Conservation (phyloP, 2,329 filamentous ascomycete genomes). For the Lasiodiplodia hormozganensis region DNA sequence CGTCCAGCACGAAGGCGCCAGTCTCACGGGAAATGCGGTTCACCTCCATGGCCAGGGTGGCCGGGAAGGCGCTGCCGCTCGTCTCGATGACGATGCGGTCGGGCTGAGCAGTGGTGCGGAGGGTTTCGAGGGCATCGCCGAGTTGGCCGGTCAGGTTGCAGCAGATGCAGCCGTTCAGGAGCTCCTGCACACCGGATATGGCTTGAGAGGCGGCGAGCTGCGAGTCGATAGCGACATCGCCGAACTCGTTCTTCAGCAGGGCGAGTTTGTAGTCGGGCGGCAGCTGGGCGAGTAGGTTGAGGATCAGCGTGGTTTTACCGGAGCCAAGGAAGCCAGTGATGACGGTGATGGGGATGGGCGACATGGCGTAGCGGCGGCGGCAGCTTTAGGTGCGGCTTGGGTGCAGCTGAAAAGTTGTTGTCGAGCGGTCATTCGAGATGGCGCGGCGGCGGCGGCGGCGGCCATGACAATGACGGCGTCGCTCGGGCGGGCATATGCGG, state of each 20-base stretch:
- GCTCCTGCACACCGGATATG: constrained; percentile 88
- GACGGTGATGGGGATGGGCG: constrained; percentile 86
- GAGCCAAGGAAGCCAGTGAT: constrained; percentile 95
- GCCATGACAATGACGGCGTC: neutral
- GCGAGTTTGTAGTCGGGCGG: constrained; percentile 87
- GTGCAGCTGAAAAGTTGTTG: constrained; percentile 23
- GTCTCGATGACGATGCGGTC: constrained; percentile 96
- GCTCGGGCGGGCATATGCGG: neutral
- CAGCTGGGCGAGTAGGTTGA: constrained; percentile 92
- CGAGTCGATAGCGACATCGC: constrained; percentile 90
- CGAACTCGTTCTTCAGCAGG: constrained; percentile 97
- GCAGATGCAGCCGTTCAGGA: constrained; percentile 98
- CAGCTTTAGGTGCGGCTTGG: neutral
- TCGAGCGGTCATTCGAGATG: constrained; percentile 12
- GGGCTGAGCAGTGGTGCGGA: constrained; percentile 67
- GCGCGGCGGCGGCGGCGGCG: neutral
- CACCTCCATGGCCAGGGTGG: constrained; percentile 88
- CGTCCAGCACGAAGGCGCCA: constrained; percentile 76
- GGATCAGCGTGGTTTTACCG: constrained; percentile 94
- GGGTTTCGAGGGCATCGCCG: constrained; percentile 76
- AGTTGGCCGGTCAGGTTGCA: constrained; percentile 97
- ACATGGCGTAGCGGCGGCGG: constrained; percentile 11
- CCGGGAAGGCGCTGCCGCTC: constrained; percentile 79
- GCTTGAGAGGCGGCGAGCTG: constrained; percentile 83
- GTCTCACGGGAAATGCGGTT: constrained; percentile 78